Base-by-base conservation (phyloP, 257 asterid genomes). In the Hygrophila difformis region DNA sequence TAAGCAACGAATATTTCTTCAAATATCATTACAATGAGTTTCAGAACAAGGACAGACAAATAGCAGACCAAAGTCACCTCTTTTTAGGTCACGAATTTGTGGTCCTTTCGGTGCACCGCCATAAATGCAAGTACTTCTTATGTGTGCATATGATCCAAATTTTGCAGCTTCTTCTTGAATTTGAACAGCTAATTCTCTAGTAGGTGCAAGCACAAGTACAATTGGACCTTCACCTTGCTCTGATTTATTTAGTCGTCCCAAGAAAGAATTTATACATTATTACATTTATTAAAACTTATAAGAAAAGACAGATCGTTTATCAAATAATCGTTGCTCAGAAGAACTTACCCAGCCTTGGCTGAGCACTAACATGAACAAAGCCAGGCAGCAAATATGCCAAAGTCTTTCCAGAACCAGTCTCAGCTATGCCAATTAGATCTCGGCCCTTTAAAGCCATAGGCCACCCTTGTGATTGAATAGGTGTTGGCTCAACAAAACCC, bases 51-150 rank as follows among this genome's bases (percentile, higher is more conserved):
- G 12, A 28, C 14, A 48, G 19, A 20, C 26, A 38, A 10, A 16
- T 60, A 18, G 47, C 0, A 54, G 16, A 44, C 18, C 24, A 3
- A 33, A 53, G 34, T 46, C 34, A 87, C 97, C 97, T 77, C 76
- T 76, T 67, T 71, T 79, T 50, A 87, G 95, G 63, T 80, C 95
- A 18, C 92, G 93, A 49, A 87, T 78, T 69, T 80, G 93, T 21
- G 97, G 97, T 39, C 97, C 97, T 69, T 87, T 87, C 1, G 95
- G 94, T 52, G 94, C 85, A 55, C 97, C 97, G 9, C 97, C 97
- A 60, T 87, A 87, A 49, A 87, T 68, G 48, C 97, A 87, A 40
- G 97, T 87, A 68, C 87, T 80, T 60, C 86, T 75, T 28, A 81
- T 74, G 61, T 63, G 68, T 15, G 81, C 67, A 29, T 56, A 70